Evolutionary conservation across 2,329 filamentous ascomycete genomes (phyloP).

Genomic region (Orbilia javanica): DNA sequence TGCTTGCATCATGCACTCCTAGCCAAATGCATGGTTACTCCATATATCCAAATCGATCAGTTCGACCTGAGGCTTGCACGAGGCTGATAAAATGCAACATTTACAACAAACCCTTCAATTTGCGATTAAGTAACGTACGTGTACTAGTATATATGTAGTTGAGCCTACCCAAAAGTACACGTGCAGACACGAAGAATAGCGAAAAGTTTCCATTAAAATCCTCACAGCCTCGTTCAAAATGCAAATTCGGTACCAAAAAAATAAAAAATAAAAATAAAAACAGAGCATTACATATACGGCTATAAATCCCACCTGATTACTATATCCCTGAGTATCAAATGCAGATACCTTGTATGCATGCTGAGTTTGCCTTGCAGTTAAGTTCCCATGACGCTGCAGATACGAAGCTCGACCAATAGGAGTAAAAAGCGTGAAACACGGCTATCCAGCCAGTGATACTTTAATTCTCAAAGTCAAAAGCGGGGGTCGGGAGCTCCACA

Average conservation of each 20-base stretch:
- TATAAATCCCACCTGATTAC: background rate
- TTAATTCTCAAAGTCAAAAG: background rate
- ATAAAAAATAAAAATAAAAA: no score
- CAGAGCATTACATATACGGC: no score
- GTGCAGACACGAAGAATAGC: background rate
- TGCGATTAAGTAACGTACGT: no score
- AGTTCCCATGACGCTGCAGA: background rate
- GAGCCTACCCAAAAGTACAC: no score
- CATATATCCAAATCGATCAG: no score
- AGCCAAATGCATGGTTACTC: no score
- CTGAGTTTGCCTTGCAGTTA: slow-evolving; percentile 8
- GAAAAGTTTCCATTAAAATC: background rate
- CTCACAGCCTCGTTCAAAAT: background rate
- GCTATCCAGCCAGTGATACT: background rate
- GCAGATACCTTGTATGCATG: background rate
- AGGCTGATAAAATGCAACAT: background rate
- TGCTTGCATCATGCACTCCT: no score
- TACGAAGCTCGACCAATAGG: background rate
- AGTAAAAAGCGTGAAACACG: background rate
- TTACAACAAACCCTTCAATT: background rate
- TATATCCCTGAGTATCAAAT: background rate
- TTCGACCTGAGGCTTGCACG: no score
- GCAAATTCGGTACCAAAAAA: background rate
- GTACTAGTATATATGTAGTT: no score
- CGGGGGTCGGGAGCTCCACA: no score